Conservation (phyloP, 2,329 filamentous ascomycete species). For the Fusarium temperatum region DNA sequence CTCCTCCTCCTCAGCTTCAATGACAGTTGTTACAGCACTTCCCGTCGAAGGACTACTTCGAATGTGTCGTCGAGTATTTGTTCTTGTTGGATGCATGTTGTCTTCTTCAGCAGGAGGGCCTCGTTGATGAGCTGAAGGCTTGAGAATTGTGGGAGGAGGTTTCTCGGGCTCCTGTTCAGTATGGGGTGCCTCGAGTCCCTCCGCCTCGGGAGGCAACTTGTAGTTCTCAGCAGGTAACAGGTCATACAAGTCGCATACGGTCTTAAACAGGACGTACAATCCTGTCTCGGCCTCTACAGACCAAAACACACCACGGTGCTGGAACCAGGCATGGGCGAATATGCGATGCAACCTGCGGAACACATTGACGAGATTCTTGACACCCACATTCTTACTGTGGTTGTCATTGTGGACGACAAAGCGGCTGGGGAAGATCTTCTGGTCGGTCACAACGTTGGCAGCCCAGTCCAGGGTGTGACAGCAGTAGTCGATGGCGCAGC, state of each 20-base stretch:
- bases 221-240: conserved; percentile 94
- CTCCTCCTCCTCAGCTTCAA: conserved; percentile 84
- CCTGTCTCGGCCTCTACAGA: conserved; percentile 90
- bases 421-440: conserved; percentile 93
- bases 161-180: conserved; percentile 54
- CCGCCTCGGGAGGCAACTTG: conserved; percentile 91
- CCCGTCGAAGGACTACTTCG: conserved; percentile 83
- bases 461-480: conserved; percentile 99
- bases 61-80: conserved; percentile 83
- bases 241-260: conserved; percentile 90
- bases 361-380: conserved; percentile 91
- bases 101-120: conserved; percentile 54
- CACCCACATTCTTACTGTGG: conserved; percentile 69
- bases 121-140: conserved; percentile 45
- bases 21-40: conserved; percentile 80
- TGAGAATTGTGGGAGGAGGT: conserved; percentile 49
- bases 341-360: conserved; percentile 95
- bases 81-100: conserved; percentile 62
- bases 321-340: conserved; percentile 98
- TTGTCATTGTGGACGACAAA: conserved; percentile 67
- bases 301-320: conserved; percentile 96
- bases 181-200: conserved; percentile 72
- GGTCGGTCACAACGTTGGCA: conserved; percentile 90
- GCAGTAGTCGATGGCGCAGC: conserved; percentile 98
- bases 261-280: conserved; percentile 96